phyloP scores from a whole-genome alignment of 306 rosid species.

The Lablab purpureus region DNA sequence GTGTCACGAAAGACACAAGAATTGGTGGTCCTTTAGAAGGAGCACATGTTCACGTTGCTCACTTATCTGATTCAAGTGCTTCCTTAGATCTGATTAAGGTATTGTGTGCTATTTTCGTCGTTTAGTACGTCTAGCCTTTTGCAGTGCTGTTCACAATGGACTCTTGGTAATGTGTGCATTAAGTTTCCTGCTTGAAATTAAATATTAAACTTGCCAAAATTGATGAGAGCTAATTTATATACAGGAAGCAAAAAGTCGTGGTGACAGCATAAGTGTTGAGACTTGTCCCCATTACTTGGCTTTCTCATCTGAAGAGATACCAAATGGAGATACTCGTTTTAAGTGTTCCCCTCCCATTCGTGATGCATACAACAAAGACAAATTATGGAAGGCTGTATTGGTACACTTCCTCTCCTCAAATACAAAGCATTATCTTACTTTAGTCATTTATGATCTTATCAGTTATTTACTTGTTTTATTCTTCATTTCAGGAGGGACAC shows the following conservation, averaged over 20 bases:
- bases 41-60: constrained; percentile 94
- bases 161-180: not conserved
- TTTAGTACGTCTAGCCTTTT: constrained; percentile 4
- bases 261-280: constrained; percentile 90
- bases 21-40: constrained; percentile 84
- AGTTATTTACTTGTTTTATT: constrained; percentile 34
- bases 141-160: not conserved
- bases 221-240: constrained; percentile 36
- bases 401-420: constrained; percentile 54
- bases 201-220: not conserved
- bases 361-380: constrained; percentile 74
- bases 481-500: constrained; percentile 74
- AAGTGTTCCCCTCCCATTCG: constrained; percentile 98
- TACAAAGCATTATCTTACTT: constrained; percentile 44
- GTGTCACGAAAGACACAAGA: constrained; percentile 74
- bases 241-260: constrained; percentile 79
- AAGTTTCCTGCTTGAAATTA: not conserved
- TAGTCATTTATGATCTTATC: not conserved
- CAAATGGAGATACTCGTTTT: constrained; percentile 82
- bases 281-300: constrained; percentile 93
- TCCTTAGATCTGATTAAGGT: constrained; percentile 87
- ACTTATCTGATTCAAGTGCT: constrained; percentile 89
- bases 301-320: constrained; percentile 84
- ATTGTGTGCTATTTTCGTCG: constrained; percentile 38
- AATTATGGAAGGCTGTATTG: constrained; percentile 81